Evolutionary conservation across 495 filamentous ascomycete species (phyloP).

Genomic region (Hyphodiscus hymeniophilus): DNA sequence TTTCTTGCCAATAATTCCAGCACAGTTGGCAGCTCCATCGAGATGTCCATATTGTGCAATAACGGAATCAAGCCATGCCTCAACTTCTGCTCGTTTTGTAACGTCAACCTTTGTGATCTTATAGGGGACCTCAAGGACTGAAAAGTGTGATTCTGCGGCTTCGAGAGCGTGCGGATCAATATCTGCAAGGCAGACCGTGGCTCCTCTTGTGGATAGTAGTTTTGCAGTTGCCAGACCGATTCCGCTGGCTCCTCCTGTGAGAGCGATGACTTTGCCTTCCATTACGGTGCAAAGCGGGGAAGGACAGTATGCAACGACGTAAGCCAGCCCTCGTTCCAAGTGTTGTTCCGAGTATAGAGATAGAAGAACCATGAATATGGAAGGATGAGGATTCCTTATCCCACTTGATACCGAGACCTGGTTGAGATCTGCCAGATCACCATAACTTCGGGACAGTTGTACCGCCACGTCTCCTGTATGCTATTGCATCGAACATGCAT

Average conservation of each 20-base stretch:
- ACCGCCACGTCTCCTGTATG: too few species aligned
- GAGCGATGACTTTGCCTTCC: constrained; percentile 33
- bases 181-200: constrained; percentile 38
- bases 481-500: too few species aligned
- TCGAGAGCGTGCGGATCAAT: constrained; percentile 26
- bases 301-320: too few species aligned
- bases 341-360: too few species aligned
- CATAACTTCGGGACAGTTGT: too few species aligned
- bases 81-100: constrained; percentile 21
- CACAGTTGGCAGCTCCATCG: constrained; percentile 44
- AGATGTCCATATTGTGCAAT: constrained; percentile 29
- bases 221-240: constrained; percentile 44
- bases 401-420: too few species aligned
- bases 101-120: constrained; percentile 31
- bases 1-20: constrained; percentile 35
- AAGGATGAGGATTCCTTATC: too few species aligned
- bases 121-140: constrained; percentile 3
- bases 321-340: too few species aligned
- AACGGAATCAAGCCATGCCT: constrained; percentile 26
- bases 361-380: too few species aligned
- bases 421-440: too few species aligned
- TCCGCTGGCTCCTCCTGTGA: constrained; percentile 46
- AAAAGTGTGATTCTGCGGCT: constrained; percentile 18
- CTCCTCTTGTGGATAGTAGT: constrained; percentile 33
- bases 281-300: constrained; percentile 1